Evolutionary conservation across 768 basidiomycete genomes (phyloP), one percentile per base, ranked within the genome.

Genomic region (Asterophora parasitica): DNA sequence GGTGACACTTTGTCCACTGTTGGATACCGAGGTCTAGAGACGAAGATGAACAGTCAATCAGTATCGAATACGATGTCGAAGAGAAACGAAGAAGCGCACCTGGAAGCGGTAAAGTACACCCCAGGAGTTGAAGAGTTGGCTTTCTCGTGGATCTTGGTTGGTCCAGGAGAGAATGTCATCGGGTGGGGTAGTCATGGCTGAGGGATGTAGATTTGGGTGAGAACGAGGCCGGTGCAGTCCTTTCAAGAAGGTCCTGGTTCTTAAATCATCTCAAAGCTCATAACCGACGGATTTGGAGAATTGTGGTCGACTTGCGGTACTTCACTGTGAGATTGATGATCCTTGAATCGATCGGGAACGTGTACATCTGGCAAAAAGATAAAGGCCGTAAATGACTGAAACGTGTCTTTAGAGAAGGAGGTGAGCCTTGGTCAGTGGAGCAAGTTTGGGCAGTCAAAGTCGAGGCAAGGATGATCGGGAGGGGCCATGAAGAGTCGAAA

Each of bases 161-260:
- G 89, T 91, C 89, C 89, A 92, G 45, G 83, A 88, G 63, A 90
- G 78, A 41, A 88, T 73, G 50, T 90, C 87, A 66, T 81, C 78
- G 48, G 78, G 70, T 48, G 74, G 60, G 58, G 74, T 67, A 39
- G 76, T 61, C 78, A 81, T 81, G 51, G 61, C 58, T 40, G 52
- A 52, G 56, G 52, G 53, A 41, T 50, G 59, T 57, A 47, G 53
- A 58, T 61, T 59, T 48, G 42, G 52, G 53, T 56, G 51, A 57
- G 59, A 55, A 60, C 52, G 55, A 48, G 50, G 30, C 47, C 54
- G 54, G 37, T 52, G 59, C 50, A 56, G 57, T 54, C 49, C 48
- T 52, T 61, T 51, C 60, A 59, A 38, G 51, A 51, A 48, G 36
- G 45, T 35, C 39, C 53, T 55, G 58, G 58, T 58, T 60, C 54